Conservation (phyloP, 225 moss, liverwort and hornwort species). For the Physcomitrellopsis africana region DNA sequence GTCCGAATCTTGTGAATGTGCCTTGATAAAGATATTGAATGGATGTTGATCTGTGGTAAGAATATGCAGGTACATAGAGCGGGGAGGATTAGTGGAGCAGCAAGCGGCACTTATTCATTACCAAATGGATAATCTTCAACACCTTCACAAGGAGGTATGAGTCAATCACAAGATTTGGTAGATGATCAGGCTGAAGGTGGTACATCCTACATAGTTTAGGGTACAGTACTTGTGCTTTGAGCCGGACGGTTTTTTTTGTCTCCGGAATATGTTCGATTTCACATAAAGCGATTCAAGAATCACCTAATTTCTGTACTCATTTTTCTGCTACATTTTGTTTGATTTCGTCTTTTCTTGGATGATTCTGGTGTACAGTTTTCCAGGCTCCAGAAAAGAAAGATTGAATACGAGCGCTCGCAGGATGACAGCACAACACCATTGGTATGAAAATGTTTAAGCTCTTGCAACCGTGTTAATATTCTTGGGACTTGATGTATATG, state of each 20-base stretch:
- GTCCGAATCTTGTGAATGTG: not conserved
- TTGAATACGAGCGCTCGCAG: conserved; percentile 51
- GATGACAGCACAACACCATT: conserved; percentile 56
- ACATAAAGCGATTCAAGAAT: too few species aligned
- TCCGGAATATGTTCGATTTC: too few species aligned
- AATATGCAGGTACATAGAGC: conserved; percentile 47
- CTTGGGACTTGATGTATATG: conserved; percentile 8
- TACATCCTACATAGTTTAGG: conserved; percentile 10
- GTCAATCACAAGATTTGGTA: conserved; percentile 2
- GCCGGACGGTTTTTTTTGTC: conserved; percentile 7
- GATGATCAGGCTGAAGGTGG: conserved; percentile 11
- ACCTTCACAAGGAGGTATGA: conserved; percentile 52
- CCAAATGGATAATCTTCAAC: conserved; percentile 49
- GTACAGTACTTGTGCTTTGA: not conserved
- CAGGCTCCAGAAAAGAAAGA: conserved; percentile 47
- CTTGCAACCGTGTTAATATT: conserved; percentile 7
- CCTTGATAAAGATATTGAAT: not conserved
- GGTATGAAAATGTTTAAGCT: conserved; percentile 33
- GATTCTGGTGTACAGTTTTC: conserved; percentile 43
- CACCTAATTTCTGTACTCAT: conserved; percentile 1
- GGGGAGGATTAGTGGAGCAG: conserved; percentile 58
- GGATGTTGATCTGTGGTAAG: conserved; percentile 13
- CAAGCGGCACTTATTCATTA: conserved; percentile 56
- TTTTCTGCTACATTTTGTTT: conserved; percentile 11
- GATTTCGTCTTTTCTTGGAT: conserved; percentile 27